phyloP scores from a whole-genome alignment of 306 rosid species.

The cucumber (Cucumis sativus) region DNA sequence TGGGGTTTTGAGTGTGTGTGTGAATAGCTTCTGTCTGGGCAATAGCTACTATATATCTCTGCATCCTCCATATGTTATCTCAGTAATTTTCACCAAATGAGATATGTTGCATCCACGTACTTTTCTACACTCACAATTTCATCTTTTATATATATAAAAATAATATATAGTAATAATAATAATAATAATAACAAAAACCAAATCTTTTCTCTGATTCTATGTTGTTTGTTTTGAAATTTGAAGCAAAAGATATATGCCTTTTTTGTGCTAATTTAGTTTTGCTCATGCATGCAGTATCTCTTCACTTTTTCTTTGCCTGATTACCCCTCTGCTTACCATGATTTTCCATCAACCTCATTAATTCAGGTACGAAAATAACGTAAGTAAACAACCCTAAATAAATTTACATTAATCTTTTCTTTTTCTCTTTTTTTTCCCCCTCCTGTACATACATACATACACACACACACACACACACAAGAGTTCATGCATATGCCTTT shows the following conservation, averaged over 20 bases:
- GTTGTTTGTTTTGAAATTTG: not conserved
- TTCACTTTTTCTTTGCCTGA: not conserved
- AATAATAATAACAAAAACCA: not conserved
- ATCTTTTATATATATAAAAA: no score
- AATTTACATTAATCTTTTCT: not conserved
- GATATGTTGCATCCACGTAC: no score
- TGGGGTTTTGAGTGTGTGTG: no score
- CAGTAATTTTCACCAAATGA: no score
- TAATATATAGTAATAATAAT: not conserved
- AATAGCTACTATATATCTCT: no score
- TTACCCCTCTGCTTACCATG: not conserved
- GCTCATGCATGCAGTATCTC: not conserved
- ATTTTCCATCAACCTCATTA: not conserved
- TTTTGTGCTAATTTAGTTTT: not conserved
- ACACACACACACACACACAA: no score
- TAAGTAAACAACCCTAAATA: not conserved
- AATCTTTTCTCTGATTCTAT: not conserved
- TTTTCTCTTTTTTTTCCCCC: no score
- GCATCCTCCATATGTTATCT: no score
- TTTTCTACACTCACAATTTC: no score
- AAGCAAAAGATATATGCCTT: not conserved
- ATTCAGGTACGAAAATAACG: not conserved
- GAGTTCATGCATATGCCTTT: not conserved
- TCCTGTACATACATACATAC: no score
- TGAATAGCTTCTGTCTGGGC: no score